These are phyloP conservation scores for Coemansia sp. DNA, from an alignment of 192 early-diverging fungal genomes.

Conservation along the genomic window DNA sequence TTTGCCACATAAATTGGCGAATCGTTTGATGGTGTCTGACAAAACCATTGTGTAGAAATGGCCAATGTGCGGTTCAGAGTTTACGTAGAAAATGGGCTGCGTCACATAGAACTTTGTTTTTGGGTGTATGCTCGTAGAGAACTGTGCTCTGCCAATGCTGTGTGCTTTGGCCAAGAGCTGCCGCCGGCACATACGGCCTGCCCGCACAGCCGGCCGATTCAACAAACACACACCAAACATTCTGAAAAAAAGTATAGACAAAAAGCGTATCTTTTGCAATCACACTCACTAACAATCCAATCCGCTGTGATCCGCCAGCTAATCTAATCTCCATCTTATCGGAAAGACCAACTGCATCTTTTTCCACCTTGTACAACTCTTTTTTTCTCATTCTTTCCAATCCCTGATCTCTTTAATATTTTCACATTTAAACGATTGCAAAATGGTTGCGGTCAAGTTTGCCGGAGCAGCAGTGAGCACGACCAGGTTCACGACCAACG, in stretches of 20 bases:
- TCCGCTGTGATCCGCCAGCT: background rate
- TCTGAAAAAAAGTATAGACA: background rate
- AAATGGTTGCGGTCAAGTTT: slow-evolving; percentile 40
- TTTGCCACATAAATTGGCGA: slow-evolving; percentile 66
- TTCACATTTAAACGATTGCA: slow-evolving; percentile 1
- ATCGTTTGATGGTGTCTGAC: slow-evolving; percentile 77
- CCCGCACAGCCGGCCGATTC: background rate
- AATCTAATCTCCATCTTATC: slow-evolving; percentile 3
- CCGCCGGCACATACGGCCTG: background rate
- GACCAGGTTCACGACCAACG: slow-evolving; percentile 48
- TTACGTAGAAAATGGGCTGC: slow-evolving; percentile 80
- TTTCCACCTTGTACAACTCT: background rate
- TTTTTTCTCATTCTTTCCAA: slow-evolving; percentile 2
- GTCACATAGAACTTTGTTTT: slow-evolving; percentile 60
- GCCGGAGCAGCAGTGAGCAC: slow-evolving; percentile 41
- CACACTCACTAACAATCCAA: background rate
- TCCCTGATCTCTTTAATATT: slow-evolving; percentile 3
- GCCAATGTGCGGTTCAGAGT: slow-evolving; percentile 85
- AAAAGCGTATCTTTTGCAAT: background rate
- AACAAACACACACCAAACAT: background rate
- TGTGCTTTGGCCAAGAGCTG: background rate
- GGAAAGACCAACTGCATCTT: background rate
- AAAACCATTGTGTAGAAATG: slow-evolving; percentile 89
- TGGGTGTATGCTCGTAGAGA: slow-evolving; percentile 7
- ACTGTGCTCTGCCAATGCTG: background rate